Base-by-base conservation (phyloP, 768 basidiomycete species). In the Cubamyces lactineus region DNA sequence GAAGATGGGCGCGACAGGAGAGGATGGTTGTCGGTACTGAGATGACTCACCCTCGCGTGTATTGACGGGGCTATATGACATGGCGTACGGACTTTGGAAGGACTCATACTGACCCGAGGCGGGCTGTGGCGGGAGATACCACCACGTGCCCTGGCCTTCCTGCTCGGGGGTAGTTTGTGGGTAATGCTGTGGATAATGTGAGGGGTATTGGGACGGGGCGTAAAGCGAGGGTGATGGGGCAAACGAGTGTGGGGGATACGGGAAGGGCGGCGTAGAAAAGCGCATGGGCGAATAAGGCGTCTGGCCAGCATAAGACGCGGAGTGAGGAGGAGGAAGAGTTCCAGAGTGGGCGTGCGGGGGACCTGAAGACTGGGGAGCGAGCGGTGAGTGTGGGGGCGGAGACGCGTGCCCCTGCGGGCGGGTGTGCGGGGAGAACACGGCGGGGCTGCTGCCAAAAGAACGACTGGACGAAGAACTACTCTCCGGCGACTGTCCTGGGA, bases 61-160 rank as follows among this genome's bases (percentile, higher is more conserved):
- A 48, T 57, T 48, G 63, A 28, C 15, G 38, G 62, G 50, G 53
- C 34, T 64, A 45, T 63, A 68, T 45, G 63, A 61, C 62, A 66
- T 65, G 43, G 60, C 61, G 58, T 70, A 71, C 39, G 64, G 63
- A 49, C 63, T 59, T 39, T 64, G 65, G 50, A 59, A 66, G 26
- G 67, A 66, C 39, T 67, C 66, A 50, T 65, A 69, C 61, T 68
- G 66, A 19, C 62, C 58, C 13, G 68, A 66, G n/a, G 65, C 64
- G 15, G 64, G 73, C 24, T 54, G 71, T 63, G 67, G 64, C 2
- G 77, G 77, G 21, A 82, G 67, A 63, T 84, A 85, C 78, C 81
- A 86, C 83, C 83, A 85, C 1, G 76, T 71, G n/a, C 78, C 79
- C 62, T 76, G 80, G n/a, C 71, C 72, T 5, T 82, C 82, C n/a